Conservation (phyloP, 2,329 filamentous ascomycete genomes). For the Verruconis gallopava region DNA sequence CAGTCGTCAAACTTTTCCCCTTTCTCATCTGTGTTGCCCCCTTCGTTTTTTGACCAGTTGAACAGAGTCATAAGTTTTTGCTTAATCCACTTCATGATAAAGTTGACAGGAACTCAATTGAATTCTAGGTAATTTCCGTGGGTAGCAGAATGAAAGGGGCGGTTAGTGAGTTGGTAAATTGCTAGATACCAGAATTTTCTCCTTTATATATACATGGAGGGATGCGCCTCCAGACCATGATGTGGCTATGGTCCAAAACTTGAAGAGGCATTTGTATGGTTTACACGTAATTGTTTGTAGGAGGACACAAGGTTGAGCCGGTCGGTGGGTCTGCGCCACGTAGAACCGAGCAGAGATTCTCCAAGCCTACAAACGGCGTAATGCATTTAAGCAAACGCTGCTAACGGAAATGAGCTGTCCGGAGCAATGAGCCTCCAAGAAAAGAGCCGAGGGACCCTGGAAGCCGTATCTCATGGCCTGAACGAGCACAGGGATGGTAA, state of each 20-base stretch:
- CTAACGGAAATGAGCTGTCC: not conserved
- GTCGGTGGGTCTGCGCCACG: not conserved
- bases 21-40: slow-evolving; percentile 8
- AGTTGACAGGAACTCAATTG: too few species aligned
- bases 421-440: too few species aligned
- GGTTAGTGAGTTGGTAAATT: slow-evolving; percentile 5
- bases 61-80: slow-evolving; percentile 6
- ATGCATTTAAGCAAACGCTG: not conserved
- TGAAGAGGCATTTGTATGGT: slow-evolving; percentile 7
- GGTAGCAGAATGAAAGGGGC: slow-evolving; percentile 4
- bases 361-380: not conserved
- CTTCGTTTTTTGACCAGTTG: slow-evolving; percentile 5
- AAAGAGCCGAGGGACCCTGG: too few species aligned
- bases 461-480: slow-evolving; percentile 1
- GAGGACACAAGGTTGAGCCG: slow-evolving; percentile 6
- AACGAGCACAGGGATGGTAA: slow-evolving; percentile 4
- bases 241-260: slow-evolving; percentile 8
- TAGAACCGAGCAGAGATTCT: slow-evolving; percentile 4
- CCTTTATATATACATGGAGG: slow-evolving; percentile 8
- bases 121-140: too few species aligned
- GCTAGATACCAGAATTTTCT: slow-evolving; percentile 6
- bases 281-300: slow-evolving; percentile 2
- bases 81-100: slow-evolving; percentile 2
- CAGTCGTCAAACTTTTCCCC: slow-evolving; percentile 7
- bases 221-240: slow-evolving; percentile 4